Percentiles rank a stretch among this genome's conserved stretches.
Conservation (phyloP, 1,284 basidiomycete species). For the Cutaneotrichosporon dermatis region DNA sequence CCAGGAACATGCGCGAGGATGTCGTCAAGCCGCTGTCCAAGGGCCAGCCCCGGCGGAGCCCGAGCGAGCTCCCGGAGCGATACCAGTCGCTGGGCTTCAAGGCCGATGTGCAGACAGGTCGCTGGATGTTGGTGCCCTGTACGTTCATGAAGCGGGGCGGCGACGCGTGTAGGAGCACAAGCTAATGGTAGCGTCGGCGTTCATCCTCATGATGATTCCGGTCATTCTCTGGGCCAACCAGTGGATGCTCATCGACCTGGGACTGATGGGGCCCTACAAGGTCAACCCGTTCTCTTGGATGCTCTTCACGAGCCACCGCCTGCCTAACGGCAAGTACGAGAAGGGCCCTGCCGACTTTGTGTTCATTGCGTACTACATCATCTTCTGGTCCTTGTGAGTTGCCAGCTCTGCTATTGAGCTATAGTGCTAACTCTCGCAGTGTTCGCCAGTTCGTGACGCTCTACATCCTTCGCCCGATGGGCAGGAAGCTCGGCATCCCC, state of each 20-base stretch:
- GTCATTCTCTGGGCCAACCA: slow-evolving; percentile 69
- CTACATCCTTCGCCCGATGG: slow-evolving; percentile 67
- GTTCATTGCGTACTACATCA: slow-evolving; percentile 81
- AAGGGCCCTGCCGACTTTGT: slow-evolving; percentile 75
- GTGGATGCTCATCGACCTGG: slow-evolving; percentile 51
- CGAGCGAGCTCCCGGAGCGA: slow-evolving; percentile 26
- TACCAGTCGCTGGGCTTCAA: slow-evolving; percentile 49
- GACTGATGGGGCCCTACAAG: slow-evolving; percentile 47
- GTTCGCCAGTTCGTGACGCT: slow-evolving; percentile 73
- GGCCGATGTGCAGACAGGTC: slow-evolving; percentile 54
- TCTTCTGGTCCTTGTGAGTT: slow-evolving; percentile 77
- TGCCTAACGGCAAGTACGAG: slow-evolving; percentile 60
- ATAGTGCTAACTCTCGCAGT: slow-evolving; percentile 21
- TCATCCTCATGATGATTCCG: slow-evolving; percentile 68
- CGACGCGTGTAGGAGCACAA: neutral
- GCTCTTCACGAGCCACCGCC: slow-evolving; percentile 68
- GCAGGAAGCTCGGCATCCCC: slow-evolving; percentile 62
- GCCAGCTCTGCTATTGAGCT: neutral
- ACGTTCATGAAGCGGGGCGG: slow-evolving; percentile 27
- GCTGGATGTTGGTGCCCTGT: slow-evolving; percentile 76
- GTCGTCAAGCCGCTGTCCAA: slow-evolving; percentile 31
- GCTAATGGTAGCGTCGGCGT: slow-evolving; percentile 57
- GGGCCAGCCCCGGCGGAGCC: slow-evolving; percentile 18
- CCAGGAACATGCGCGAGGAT: slow-evolving; percentile 13
- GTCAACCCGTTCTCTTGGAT: slow-evolving; percentile 72